Evolutionary conservation across 179 eudicot species (phyloP), one percentile per base, ranked within the genome.

Genomic region (Actinidia chinensis): DNA sequence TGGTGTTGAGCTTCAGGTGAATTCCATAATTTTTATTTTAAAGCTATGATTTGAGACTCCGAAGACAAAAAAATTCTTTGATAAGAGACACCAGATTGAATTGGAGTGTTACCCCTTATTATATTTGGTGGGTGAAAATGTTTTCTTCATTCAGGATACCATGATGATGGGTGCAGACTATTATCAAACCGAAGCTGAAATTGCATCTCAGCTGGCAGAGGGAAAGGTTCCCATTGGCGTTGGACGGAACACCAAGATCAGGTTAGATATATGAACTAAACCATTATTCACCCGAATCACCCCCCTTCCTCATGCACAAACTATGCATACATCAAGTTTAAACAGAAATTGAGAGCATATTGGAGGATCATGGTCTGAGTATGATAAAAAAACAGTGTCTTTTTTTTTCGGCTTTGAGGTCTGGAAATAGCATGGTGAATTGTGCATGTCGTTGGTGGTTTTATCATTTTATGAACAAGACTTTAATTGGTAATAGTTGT

Each of bases 161-260:
- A 82, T 95, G 90, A 90, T 95, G 98, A 87, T 95, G 97, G 98
- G 98, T 58, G 98, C 98, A 54, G 98, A 95, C 77, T 80, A 79
- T 79, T 93, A 95, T 73, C 98, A 95, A 83, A 95, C 98, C 46
- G 97, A 91, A 72, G 79, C 93, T 23, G 98, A 95, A 84, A 95
- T 95, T 79, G 92, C 93, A 18, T 86, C 98, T 70, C 85, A 84
- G 59, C 76, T 93, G 12, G 98, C 98, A 0, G 89, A 84, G 58
- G 98, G 92, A 79, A 90, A 93, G 73, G 95, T 93, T 58, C 95
- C 98, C 10, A 86, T 93, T 54, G 98, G 98, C n/a, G 89, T 95
- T 73, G 98, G 98, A 42, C 75, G 40, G 40, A 93, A 95, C 85
- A 89, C 98, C 76, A 95, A 89, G 79, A 93, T 95, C 78, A 89